Base-by-base conservation (phyloP, 495 filamentous ascomycete species). In the Mytilinidion resinicola region DNA sequence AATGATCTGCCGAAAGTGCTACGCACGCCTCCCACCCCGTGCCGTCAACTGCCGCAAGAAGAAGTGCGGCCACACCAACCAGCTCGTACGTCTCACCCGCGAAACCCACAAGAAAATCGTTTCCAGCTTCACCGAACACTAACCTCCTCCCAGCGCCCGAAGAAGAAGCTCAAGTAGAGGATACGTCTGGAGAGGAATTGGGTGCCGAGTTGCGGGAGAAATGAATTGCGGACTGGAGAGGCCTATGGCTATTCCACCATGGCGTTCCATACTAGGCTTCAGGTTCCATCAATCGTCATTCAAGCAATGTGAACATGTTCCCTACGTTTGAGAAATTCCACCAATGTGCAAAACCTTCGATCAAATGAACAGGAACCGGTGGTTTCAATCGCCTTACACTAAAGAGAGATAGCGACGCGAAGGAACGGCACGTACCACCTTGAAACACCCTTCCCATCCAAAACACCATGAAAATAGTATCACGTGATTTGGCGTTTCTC, bases 1-100 rank as follows among this genome's bases (percentile, higher is more conserved):
- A 88, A 89, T 89, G 85, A 96, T 98, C 78, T 98, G 93, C 88
- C 92, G 93, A 80, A 96, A 98, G 85, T 98, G 92, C 86, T 96
- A 96, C 77, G 91, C 93, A 67, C 93, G 93, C 78, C 90, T 98
- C 56, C 93, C 93, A 66, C 93, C 93, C 62, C 87, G 93, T 81
- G 93, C 93, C 64, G 96, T 37, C 46, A 53, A 60, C 57, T 53
- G 57, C 21, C 85, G 95, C 70, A 97, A 98, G 89, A 89, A 88
- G 81, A 97, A 98, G 86, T 98, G 93, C 79, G 93, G 93, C 60
- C 93, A 98, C 84, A 91, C 82, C 81, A 97, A 97, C 87, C 93
- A 98, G 84, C 87, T 98, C 72, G 25, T 30, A 30, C 25, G 25
- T 30, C 25, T 30, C 25, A 30, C 6, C 25, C 25, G 25, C 25